Percentiles rank a stretch among this genome's conserved stretches.
Conservation (phyloP, 2,329 filamentous ascomycete species). For the Kalmusia sp. region DNA sequence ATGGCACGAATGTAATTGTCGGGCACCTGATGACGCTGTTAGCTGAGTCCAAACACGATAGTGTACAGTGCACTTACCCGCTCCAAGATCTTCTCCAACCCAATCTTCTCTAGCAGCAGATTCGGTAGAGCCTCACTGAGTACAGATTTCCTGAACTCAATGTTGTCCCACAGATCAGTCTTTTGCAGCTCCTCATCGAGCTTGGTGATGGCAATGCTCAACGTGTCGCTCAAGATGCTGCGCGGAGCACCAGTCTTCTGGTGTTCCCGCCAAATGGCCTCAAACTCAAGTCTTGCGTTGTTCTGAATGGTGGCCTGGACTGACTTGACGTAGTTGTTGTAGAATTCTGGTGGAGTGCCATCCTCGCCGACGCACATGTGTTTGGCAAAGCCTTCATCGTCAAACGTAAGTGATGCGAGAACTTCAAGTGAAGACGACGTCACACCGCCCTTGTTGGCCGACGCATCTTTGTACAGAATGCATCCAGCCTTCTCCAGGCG, state of each 20-base stretch:
- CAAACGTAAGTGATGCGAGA: constrained; percentile 90
- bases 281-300: constrained; percentile 93
- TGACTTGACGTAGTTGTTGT: constrained; percentile 88
- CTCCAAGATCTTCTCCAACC: constrained; percentile 83
- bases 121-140: constrained; percentile 85
- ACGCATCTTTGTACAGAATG: constrained; percentile 96
- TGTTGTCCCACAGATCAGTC: constrained; percentile 88
- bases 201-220: constrained; percentile 92
- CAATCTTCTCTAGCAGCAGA: constrained; percentile 86
- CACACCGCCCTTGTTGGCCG: constrained; percentile 97
- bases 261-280: constrained; percentile 97
- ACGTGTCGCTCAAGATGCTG: constrained; percentile 88
- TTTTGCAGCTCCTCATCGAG: constrained; percentile 95
- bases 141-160: constrained; percentile 77
- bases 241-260: constrained; percentile 79
- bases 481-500: constrained; percentile 94
- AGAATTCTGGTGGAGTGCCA: constrained; percentile 85
- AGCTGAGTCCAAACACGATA: constrained; percentile 14
- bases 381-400: constrained; percentile 84
- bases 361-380: constrained; percentile 90
- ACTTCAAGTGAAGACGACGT: constrained; percentile 97
- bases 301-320: constrained; percentile 91
- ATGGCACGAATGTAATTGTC: constrained; percentile 92
- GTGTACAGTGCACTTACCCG: constrained; percentile 62
- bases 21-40: constrained; percentile 66